Conservation (phyloP, 2,329 filamentous ascomycete species). For the Westerdykella aurantiaca region DNA sequence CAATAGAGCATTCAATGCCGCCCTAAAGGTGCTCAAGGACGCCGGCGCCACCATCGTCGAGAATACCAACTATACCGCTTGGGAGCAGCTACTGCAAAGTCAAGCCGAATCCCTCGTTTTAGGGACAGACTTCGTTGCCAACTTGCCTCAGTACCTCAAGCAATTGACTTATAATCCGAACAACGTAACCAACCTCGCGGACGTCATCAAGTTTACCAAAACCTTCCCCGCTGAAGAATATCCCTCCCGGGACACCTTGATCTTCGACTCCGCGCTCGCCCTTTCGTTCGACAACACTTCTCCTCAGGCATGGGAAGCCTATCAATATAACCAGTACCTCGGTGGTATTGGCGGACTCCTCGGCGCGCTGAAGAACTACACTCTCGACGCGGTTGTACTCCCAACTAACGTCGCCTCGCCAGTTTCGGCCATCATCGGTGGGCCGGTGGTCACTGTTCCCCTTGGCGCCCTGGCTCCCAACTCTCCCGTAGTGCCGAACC, state of each 20-base stretch:
- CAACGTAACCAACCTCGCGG: conserved; percentile 47
- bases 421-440: conserved; percentile 52
- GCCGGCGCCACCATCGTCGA: conserved; percentile 59
- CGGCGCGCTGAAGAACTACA: conserved; percentile 52
- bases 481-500: conserved; percentile 43
- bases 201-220: conserved; percentile 54
- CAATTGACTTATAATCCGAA: conserved; percentile 55
- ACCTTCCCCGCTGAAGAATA: conserved; percentile 51
- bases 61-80: conserved; percentile 54
- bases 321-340: conserved; percentile 49
- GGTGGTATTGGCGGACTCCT: conserved; percentile 57
- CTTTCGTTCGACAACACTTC: conserved; percentile 53
- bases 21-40: conserved; percentile 47
- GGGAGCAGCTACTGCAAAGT: conserved; percentile 40
- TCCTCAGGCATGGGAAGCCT: conserved; percentile 52
- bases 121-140: conserved; percentile 54
- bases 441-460: conserved; percentile 59
- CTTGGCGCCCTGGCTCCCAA: conserved; percentile 52
- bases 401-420: conserved; percentile 48
- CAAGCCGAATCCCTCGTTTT: conserved; percentile 44
- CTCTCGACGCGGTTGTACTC: conserved; percentile 57
- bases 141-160: conserved; percentile 53
- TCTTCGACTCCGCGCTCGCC: conserved; percentile 52
- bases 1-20: conserved; percentile 52
- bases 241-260: conserved; percentile 53